Percentiles rank a stretch among this genome's conserved stretches.
Conservation (phyloP, 306 rosid genomes). For the Malus fusca region DNA sequence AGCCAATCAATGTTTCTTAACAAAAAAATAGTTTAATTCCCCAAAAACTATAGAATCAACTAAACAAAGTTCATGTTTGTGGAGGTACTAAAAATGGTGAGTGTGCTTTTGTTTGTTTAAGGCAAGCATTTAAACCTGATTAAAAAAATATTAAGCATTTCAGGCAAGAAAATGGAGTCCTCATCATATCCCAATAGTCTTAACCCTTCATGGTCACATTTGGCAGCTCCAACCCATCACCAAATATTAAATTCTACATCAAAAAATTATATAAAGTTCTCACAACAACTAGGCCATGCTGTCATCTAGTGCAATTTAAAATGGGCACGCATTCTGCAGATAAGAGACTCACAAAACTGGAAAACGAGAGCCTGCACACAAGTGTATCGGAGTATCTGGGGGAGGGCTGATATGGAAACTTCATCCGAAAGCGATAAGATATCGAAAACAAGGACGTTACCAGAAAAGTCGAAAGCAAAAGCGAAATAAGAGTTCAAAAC, state of each 20-base stretch:
- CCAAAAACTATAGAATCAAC: not conserved
- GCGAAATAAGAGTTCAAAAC: not conserved
- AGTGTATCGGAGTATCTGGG: not conserved
- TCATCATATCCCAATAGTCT: not conserved
- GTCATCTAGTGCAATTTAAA: not conserved
- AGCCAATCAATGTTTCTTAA: not conserved
- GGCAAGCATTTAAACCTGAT: not conserved
- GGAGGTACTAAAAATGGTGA: not conserved
- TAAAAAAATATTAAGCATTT: not conserved
- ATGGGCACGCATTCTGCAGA: not conserved
- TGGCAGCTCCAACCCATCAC: not conserved
- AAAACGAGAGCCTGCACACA: not conserved
- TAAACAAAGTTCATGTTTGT: not conserved
- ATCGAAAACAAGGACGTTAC: not conserved
- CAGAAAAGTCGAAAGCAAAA: not conserved
- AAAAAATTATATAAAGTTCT: too few species aligned
- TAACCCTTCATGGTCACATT: slow-evolving; percentile 2
- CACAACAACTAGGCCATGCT: too few species aligned
- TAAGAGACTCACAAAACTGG: not conserved
- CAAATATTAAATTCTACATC: not conserved
- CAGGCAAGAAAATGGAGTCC: not conserved
- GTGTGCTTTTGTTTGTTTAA: not conserved
- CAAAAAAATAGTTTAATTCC: not conserved
- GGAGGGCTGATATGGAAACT: not conserved
- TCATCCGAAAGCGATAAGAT: not conserved